Evolutionary conservation across 2,329 filamentous ascomycete species (phyloP), one percentile per base, ranked within the genome.

Genomic region (Fusarium hostae): DNA sequence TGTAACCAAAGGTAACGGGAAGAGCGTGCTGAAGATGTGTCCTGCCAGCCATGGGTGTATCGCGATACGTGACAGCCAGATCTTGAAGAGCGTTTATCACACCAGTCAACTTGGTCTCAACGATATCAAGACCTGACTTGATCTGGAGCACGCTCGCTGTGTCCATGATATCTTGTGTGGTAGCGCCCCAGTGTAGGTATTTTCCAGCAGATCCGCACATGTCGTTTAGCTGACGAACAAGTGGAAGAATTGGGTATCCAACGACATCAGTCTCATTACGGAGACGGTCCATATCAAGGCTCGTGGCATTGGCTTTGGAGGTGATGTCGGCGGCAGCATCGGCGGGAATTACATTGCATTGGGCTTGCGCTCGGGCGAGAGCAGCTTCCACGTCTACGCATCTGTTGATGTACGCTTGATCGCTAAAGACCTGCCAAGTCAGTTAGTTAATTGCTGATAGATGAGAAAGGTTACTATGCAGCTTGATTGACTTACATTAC

Each of bases 131-230:
- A 0, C 86, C 86, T 16, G 81, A 71, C 44, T 86, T 84, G 76
- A 88, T 87, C 70, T 89, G 87, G 12, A 89, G 72, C 2, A 87
- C 79, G 16, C 82, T 84, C 0, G 86, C 87, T 0, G 84, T 79
- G 68, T 89, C 87, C 86, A 88, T 88, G 63, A 89, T 88, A 70
- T 89, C 87, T 68, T 89, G 87, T 0, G 87, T 89, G 0, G 87
- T 89, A 3, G 87, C 86, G 12, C 87, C 87, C 86, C 87, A 88
- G 73, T 89, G 87, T 15, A 89, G 83, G 70, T 87, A 88, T 9
- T 63, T 62, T 2, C 71, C 75, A 8, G 73, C 75, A 34, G 40
- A 62, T 24, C 64, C 65, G 7, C 68, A 69, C 35, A 55, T 52
- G 24, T 20, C 24, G 6, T 26, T 32, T 4, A 88, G 76, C 63